phyloP scores from a whole-genome alignment of 2,329 filamentous ascomycete species.

The Lecanicillium sp. region DNA sequence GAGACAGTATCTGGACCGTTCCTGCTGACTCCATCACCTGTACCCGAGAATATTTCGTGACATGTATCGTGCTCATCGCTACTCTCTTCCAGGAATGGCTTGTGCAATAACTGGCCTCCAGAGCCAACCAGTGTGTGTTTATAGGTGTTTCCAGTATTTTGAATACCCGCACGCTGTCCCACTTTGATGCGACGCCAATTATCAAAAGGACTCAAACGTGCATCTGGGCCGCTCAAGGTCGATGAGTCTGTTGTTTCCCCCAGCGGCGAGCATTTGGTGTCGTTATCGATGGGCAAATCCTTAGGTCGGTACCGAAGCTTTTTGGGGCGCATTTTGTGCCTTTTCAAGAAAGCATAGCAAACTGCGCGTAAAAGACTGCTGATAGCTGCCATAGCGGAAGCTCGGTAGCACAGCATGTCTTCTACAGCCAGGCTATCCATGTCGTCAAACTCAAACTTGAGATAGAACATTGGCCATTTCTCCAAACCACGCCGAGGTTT shows the following conservation, averaged over 20 bases:
- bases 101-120: constrained; percentile 36
- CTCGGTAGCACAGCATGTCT: constrained; percentile 11
- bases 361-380: constrained; percentile 62
- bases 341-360: constrained; percentile 67
- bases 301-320: constrained; percentile 18
- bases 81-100: constrained; percentile 37
- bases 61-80: neutral
- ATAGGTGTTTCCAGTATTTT: constrained; percentile 6
- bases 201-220: constrained; percentile 25
- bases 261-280: neutral
- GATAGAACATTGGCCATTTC: constrained; percentile 81
- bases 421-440: constrained; percentile 30
- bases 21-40: no score
- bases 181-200: constrained; percentile 33
- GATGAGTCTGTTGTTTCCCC: neutral
- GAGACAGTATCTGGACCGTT: no score
- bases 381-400: constrained; percentile 38
- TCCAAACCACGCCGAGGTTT: constrained; percentile 63
- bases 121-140: constrained; percentile 31
- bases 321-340: constrained; percentile 61
- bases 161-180: constrained; percentile 15
- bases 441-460: constrained; percentile 52
- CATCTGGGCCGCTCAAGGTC: neutral
- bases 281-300: neutral
- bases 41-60: neutral